Evolutionary conservation across 2,329 filamentous ascomycete genomes (phyloP), one percentile per base, ranked within the genome.

Genomic region (Dactylellina sp.): DNA sequence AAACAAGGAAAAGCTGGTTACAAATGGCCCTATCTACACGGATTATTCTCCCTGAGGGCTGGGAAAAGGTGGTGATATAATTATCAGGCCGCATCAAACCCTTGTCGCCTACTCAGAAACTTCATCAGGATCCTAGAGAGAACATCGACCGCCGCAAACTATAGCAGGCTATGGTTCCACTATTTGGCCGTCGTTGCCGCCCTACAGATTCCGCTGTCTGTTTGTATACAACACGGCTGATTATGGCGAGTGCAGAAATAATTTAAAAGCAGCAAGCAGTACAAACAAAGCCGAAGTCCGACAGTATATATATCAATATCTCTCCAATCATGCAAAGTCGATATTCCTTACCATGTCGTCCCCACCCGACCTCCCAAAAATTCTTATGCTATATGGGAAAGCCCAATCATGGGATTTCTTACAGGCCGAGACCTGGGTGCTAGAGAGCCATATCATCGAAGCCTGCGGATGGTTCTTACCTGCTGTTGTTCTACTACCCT

Each of bases 381-480:
- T 93, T 76, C 84, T 93, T 47, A 92, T 93, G 89, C 85, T 93
- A 25, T 91, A 93, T 79, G 91, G 87, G 88, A 80, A 63, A 81
- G 97, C 94, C 6, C 94, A 98, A 84, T 96, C 91, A 25, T 93
- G 93, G 2, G 82, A 89, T 2, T 84, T 93, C 76, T 97, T 97
- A 86, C 89, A 88, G 80, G 87, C 89, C 81, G 97, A 97, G 83
- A 96, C 92, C 49, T 91, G 92, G 81, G 92, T 92, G 9, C 84
- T 97, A 0, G 88, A 93, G 78, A 97, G 97, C 81, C 84, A 89
- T 61, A 86, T 97, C 66, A 81, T 84, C 74, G 97, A 96, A 80
- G 83, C 9, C 6, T 22, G 87, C 25, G 90, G 97, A 76, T 86
- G 87, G 7, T 81, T 85, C 1, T 89, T 47, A 82, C 86, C 63